Conservation (phyloP, 345 rosid genomes). For the sweet orange (Citrus sinensis) region DNA sequence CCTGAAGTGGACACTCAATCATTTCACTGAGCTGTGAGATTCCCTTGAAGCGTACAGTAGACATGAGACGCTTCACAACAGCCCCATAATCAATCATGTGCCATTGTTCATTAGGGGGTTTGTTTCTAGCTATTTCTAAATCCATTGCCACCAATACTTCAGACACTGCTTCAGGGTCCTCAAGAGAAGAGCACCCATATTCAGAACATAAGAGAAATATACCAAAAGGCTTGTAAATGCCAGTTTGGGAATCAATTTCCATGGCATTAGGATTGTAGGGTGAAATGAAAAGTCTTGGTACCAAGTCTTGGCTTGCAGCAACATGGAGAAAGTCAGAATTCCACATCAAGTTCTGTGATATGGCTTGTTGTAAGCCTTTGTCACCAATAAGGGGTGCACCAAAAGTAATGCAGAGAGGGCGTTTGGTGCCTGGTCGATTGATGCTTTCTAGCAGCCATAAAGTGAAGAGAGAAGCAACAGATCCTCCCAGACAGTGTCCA, state of each 20-base stretch:
- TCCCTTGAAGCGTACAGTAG: conserved; percentile 12
- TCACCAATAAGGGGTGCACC: conserved; percentile 62
- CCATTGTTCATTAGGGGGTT: conserved; percentile 9
- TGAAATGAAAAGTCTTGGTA: conserved; percentile 27
- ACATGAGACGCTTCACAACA: conserved; percentile 8
- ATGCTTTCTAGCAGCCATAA: conserved; percentile 51
- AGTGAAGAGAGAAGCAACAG: conserved; percentile 66
- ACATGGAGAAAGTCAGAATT: conserved; percentile 59
- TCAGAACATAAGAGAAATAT: conserved; percentile 43
- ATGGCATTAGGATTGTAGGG: neutral
- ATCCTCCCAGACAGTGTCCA: conserved; percentile 62
- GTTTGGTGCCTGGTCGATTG: conserved; percentile 7
- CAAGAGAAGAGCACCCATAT: conserved; percentile 37
- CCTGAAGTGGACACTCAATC: conserved; percentile 3
- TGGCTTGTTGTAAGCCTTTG: conserved; percentile 27
- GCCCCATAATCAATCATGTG: conserved; percentile 16
- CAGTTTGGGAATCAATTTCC: neutral
- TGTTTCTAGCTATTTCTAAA: conserved; percentile 1
- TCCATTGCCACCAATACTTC: conserved; percentile 23
- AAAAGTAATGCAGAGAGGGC: conserved; percentile 65
- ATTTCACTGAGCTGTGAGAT: conserved; percentile 1
- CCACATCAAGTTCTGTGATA: conserved; percentile 31
- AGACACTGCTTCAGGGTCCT: conserved; percentile 39
- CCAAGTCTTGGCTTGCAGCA: conserved; percentile 29
- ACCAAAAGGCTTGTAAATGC: conserved; percentile 50